A percentile compares a stretch with the other conserved stretches of the same genome.
Evolutionary conservation across 2,329 filamentous ascomycete genomes (phyloP).

Genomic region (Botryotinia calthae): DNA sequence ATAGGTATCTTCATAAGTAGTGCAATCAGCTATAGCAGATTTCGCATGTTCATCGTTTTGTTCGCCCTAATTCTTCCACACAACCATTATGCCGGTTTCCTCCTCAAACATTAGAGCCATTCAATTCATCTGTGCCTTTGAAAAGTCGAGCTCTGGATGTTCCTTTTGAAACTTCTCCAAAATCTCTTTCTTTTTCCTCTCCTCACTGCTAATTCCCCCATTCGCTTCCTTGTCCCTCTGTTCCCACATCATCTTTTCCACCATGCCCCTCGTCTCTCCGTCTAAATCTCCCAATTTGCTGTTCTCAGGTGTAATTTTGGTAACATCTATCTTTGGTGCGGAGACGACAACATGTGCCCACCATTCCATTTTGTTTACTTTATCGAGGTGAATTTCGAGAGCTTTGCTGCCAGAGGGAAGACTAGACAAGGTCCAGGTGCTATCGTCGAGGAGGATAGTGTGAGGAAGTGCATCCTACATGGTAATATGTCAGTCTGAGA

Average conservation of each 20-base stretch:
- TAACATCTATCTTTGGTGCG: constrained; percentile 90
- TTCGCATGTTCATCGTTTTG: not conserved
- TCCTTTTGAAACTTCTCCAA: constrained; percentile 79
- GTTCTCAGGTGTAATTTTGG: constrained; percentile 91
- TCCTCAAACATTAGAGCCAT: not conserved
- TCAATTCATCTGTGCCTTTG: constrained; percentile 64
- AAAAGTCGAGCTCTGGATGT: constrained; percentile 70
- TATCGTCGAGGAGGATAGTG: constrained; percentile 77
- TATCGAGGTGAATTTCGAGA: constrained; percentile 86
- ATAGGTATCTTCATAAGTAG: constrained; percentile 11
- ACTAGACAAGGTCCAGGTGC: constrained; percentile 85
- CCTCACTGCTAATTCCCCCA: constrained; percentile 85
- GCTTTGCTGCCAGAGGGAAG: constrained; percentile 62
- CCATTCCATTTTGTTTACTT: constrained; percentile 97
- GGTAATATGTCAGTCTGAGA: not conserved
- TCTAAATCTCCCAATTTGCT: constrained; percentile 90
- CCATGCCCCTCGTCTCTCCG: constrained; percentile 92
- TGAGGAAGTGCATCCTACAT: constrained; percentile 79
- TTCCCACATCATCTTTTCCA: constrained; percentile 99
- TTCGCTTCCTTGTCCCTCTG: constrained; percentile 95
- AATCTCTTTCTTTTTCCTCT: constrained; percentile 92
- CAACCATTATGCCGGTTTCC: not conserved
- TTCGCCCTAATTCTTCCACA: not conserved
- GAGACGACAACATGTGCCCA: constrained; percentile 87
- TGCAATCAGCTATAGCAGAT: not conserved